Base-by-base conservation (phyloP, 371 early-diverging fungal genomes). In the Actinomortierella wolfii region DNA sequence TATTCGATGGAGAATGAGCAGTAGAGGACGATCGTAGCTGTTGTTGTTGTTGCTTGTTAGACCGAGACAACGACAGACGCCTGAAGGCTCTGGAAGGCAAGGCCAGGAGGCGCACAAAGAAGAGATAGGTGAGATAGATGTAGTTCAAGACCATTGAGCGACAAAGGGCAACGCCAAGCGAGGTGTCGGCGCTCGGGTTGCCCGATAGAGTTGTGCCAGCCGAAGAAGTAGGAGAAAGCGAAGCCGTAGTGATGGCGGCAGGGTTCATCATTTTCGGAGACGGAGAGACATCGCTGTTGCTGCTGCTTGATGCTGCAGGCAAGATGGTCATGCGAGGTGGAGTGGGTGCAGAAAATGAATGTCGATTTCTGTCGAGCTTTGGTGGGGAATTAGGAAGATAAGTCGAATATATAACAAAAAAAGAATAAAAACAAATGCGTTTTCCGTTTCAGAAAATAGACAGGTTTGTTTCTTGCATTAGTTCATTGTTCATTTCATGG, bases 111-210 rank as follows among this genome's bases (percentile, higher is more conserved):
- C 61, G 66, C 34, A 57, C 51, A 1, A 71, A 26, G 53, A 61
- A 61, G 42, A 73, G 28, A 21, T 73, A 73, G 46, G 73, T 61
- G 48, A 62, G 18, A 45, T 73, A 73, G 20, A 73, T 65, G 51
- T 66, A 73, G 44, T 66, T 73, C 18, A 73, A 42, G 23, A 73
- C 63, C 13, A 66, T 9, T 39, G 73, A 73, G 20, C 73, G 73
- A 44, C 67, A 73, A 40, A 71, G 59, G 4, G 73, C 73, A 13
- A 71, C 73, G 4, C 7, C n/a, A 34, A 28, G 49, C 49, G 48
- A 48, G 21, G 25, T 23, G 21, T 2, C 11, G 53, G 1, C 39
- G 15, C 9, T 17, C 51, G 18, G 34, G 2, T 29, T 29, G n/a
- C 29, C 3, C 28, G 28, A 4, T 26, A 13, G 18, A 25, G 17